Evolutionary conservation across 2,329 filamentous ascomycete genomes (phyloP).

Genomic region (Domatiomyces globalis): DNA sequence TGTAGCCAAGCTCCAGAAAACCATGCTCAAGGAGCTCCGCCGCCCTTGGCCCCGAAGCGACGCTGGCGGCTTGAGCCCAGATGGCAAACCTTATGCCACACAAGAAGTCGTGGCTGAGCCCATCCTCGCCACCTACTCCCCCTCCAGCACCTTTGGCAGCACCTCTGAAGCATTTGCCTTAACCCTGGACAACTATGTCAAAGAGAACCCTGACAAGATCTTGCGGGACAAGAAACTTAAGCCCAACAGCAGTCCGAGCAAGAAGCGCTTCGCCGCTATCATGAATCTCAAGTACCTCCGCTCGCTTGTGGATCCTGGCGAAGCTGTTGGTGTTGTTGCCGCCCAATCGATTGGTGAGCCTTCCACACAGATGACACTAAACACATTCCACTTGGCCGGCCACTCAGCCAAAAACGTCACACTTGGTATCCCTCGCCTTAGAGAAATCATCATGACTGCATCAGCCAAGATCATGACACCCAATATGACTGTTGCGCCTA

Average conservation of each 20-base stretch:
- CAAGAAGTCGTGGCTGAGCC: conserved; percentile 55
- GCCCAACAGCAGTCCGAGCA: conserved; percentile 35
- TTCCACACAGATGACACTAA: conserved; percentile 97
- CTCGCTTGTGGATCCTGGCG: conserved; percentile 83
- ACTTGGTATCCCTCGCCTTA: conserved; percentile 86
- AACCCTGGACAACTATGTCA: conserved; percentile 59
- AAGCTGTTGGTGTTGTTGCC: conserved; percentile 92
- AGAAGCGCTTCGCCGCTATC: conserved; percentile 67
- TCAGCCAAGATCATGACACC: conserved; percentile 80
- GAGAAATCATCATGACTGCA: conserved; percentile 98
- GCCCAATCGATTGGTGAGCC: conserved; percentile 95
- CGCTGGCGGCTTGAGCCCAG: background rate
- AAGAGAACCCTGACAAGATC: conserved; percentile 53
- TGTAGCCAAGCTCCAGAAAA: conserved; percentile 33
- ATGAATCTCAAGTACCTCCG: conserved; percentile 86
- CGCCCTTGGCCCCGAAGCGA: background rate
- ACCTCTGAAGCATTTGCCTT: conserved; percentile 78
- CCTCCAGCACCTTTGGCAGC: conserved; percentile 64
- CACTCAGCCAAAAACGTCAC: conserved; percentile 98
- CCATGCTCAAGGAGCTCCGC: conserved; percentile 48
- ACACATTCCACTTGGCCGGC: conserved; percentile 98
- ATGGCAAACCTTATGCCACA: background rate
- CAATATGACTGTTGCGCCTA: conserved; percentile 70
- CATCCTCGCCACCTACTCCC: conserved; percentile 56
- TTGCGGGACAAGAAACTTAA: conserved; percentile 46